phyloP scores from a whole-genome alignment of 208 protist genomes.

The Leptomonas pyrrhocoris region DNA sequence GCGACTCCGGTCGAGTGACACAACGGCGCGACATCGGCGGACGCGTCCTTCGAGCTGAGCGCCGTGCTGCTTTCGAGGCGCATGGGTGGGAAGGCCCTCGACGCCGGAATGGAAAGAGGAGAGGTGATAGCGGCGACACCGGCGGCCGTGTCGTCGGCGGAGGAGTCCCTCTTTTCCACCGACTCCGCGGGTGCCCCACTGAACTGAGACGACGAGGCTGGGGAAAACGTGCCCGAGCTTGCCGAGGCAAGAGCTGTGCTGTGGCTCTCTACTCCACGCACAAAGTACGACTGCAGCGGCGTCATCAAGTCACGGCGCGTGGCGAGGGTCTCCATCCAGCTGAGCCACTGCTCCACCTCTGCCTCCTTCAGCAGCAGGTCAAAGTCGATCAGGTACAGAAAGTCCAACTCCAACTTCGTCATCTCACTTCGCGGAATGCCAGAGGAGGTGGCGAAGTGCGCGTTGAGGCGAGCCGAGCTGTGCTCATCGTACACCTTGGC shows the following conservation, averaged over 20 bases:
- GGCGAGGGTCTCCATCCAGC: conserved; percentile 80
- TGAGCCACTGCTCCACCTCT: conserved; percentile 75
- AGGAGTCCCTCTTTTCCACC: background rate
- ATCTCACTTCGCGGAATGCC: conserved; percentile 67
- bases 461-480: conserved; percentile 54
- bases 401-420: conserved; percentile 76
- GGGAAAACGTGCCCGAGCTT: background rate
- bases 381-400: conserved; percentile 88
- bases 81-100: conserved; percentile 19
- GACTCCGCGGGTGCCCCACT: background rate
- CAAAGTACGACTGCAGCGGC: conserved; percentile 60
- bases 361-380: conserved; percentile 72
- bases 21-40: background rate
- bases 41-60: background rate
- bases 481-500: conserved; percentile 90
- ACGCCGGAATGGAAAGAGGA: background rate
- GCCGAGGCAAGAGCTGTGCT: background rate
- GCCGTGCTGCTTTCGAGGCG: conserved; percentile 11
- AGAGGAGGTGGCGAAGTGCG: conserved; percentile 53
- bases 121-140: conserved; percentile 12
- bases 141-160: conserved; percentile 3
- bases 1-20: background rate
- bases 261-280: conserved; percentile 22
- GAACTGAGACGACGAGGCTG: background rate
- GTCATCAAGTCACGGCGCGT: conserved; percentile 49